A percentile compares a stretch with the other conserved stretches of the same genome.
phyloP scores from a whole-genome alignment of 164 flowering plant genomes.

The Annona squamosa region DNA sequence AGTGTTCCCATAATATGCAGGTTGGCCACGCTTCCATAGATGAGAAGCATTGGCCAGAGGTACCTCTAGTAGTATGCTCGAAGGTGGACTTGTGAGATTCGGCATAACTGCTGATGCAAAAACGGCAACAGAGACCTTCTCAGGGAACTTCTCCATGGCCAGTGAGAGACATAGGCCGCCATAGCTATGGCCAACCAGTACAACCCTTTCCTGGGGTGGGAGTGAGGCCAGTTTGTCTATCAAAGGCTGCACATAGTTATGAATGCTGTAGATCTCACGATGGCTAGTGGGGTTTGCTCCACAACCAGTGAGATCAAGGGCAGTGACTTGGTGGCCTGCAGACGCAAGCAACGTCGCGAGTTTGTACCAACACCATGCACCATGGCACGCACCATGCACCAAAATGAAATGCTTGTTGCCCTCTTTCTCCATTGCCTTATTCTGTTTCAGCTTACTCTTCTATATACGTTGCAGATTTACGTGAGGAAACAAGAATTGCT shows the following conservation, averaged over 20 bases:
- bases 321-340: constrained; percentile 38
- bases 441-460: background rate
- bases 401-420: constrained; percentile 38
- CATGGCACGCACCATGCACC: constrained; percentile 54
- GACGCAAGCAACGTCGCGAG: constrained; percentile 27
- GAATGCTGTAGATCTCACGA: constrained; percentile 10
- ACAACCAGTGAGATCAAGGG: constrained; percentile 33
- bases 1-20: no score
- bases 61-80: constrained; percentile 26
- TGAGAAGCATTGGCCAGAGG: background rate
- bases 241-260: constrained; percentile 33
- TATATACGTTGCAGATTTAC: no score
- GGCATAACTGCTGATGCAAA: constrained; percentile 39
- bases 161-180: constrained; percentile 29
- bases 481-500: no score
- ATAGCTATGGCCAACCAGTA: constrained; percentile 40
- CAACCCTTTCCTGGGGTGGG: constrained; percentile 25
- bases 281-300: constrained; percentile 22
- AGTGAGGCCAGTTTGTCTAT: constrained; percentile 25
- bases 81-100: constrained; percentile 13
- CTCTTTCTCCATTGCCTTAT: background rate
- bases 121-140: constrained; percentile 28
- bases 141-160: constrained; percentile 39
- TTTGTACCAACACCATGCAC: constrained; percentile 65
- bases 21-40: background rate